Evolutionary conservation across 116 monocot species (phyloP).

Genomic region (Posidonia oceanica): DNA sequence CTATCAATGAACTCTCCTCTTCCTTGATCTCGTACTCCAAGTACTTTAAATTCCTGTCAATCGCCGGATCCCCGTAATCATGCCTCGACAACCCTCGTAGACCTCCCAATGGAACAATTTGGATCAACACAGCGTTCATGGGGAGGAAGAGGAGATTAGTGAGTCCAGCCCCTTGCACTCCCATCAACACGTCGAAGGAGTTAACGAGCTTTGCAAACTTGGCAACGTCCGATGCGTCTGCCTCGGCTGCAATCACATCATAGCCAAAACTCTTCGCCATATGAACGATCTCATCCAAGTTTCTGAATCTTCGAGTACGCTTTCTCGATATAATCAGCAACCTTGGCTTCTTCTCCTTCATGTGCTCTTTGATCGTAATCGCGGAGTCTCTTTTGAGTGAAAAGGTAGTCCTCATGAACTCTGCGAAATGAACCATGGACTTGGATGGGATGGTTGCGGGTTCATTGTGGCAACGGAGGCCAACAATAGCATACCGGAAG

Average conservation of each 20-base stretch:
- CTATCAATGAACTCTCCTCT: conserved; percentile 45
- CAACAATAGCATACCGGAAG: too few species aligned
- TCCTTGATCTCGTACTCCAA: conserved; percentile 30
- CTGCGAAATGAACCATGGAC: conserved; percentile 17
- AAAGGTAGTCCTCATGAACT: conserved; percentile 12
- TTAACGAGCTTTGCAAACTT: conserved; percentile 28
- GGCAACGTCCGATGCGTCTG: conserved; percentile 9
- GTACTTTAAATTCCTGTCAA: conserved; percentile 33
- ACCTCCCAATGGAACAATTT: too few species aligned
- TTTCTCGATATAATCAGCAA: too few species aligned
- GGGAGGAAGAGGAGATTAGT: too few species aligned
- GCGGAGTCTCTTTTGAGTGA: conserved; percentile 7
- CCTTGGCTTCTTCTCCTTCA: conserved; percentile 1
- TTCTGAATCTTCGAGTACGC: too few species aligned
- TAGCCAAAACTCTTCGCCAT: conserved; percentile 27
- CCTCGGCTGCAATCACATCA: conserved; percentile 25
- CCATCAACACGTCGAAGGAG: conserved; percentile 55
- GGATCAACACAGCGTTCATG: too few species aligned
- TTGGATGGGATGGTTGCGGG: conserved; percentile 14
- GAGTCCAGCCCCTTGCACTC: conserved; percentile 46
- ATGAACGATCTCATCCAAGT: neutral
- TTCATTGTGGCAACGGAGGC: too few species aligned
- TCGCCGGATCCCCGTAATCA: conserved; percentile 36
- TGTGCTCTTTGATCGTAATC: neutral
- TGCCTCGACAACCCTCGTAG: conserved; percentile 17